Base-by-base conservation (phyloP, 768 basidiomycete species). In the Russula griseocarnosa region DNA sequence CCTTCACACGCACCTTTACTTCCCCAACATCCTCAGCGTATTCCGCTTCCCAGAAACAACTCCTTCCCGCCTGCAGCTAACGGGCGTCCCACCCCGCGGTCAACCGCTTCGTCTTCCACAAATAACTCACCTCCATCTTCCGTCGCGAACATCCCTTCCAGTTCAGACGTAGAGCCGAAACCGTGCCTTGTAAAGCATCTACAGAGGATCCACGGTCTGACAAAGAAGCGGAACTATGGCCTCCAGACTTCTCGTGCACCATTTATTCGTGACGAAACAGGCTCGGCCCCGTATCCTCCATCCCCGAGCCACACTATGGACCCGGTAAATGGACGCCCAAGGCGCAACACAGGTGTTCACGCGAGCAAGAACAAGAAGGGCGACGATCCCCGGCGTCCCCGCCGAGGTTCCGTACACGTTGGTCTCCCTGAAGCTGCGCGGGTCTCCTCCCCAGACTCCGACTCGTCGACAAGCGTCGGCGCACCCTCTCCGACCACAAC, bases 161-260 rank as follows among this genome's bases (percentile, higher is more conserved):
- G 50, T 8, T 34, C 66, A 11, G 66, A 58, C 18, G 22, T 26
- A 30, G 53, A 55, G 32, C 62, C 40, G 28, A 67, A 62, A 24
- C 66, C 59, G 28, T 40, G 66, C 47, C 62, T 69, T 18, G 68
- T 69, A 20, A 67, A 63, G 44, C 68, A 69, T 40, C 60, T 69
- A 5, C 68, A 69, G 28, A 69, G 58, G 56, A 20, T 67, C 44
- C 68, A 69, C 34, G 68, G 68, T 36, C 68, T 69, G 16, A 69
- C 68, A 11, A 69, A 69, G 46, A 67, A 67, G 60, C 68, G 68
- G 24, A 67, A 66, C 44, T 67, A 61, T 51, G 68, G 68, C 40
- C 40, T 68, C 14, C 66, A 67, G 26, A 18, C 62, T 18, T 34
- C 66, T 38, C 66, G 68, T 18, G 22, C 57, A 11, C 60, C 68